A percentile compares a stretch with the other conserved stretches of the same genome.
Conservation (phyloP, 2,329 filamentous ascomycete genomes). For the Pestalotiopsis sp. region DNA sequence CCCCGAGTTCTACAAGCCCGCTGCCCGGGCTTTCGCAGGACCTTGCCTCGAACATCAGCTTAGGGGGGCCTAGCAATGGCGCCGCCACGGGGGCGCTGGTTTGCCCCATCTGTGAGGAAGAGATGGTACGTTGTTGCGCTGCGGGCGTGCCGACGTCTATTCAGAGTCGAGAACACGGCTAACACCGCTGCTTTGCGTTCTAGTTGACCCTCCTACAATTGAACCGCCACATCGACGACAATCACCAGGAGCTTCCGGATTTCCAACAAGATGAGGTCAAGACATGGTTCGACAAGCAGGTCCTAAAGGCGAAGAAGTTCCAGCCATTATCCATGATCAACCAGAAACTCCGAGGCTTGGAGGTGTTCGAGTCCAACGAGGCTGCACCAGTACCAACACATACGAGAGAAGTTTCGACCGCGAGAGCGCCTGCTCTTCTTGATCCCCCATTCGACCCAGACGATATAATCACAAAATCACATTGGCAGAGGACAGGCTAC, state of each 20-base stretch:
- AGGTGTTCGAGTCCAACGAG: constrained; percentile 93
- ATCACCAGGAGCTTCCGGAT: constrained; percentile 85
- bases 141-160: neutral
- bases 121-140: constrained; percentile 71
- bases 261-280: constrained; percentile 92
- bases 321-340: constrained; percentile 90
- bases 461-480: constrained; percentile 81
- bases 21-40: constrained; percentile 76
- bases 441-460: constrained; percentile 72
- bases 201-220: constrained; percentile 90
- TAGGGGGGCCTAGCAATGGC: constrained; percentile 58
- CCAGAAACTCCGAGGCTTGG: constrained; percentile 88
- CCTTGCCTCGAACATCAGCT: constrained; percentile 77
- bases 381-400: constrained; percentile 45
- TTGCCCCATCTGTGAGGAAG: constrained; percentile 97
- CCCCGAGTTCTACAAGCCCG: constrained; percentile 50
- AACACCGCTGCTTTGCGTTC: constrained; percentile 6
- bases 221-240: constrained; percentile 85
- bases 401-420: constrained; percentile 29
- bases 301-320: constrained; percentile 90
- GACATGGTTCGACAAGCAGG: constrained; percentile 95
- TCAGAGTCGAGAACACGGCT: constrained; percentile 15
- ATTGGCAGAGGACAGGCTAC: constrained; percentile 81
- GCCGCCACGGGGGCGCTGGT: constrained; percentile 69
- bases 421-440: constrained; percentile 36